Base-by-base conservation (phyloP, 1,284 basidiomycete genomes). In the Bondarzewia mesenterica region DNA sequence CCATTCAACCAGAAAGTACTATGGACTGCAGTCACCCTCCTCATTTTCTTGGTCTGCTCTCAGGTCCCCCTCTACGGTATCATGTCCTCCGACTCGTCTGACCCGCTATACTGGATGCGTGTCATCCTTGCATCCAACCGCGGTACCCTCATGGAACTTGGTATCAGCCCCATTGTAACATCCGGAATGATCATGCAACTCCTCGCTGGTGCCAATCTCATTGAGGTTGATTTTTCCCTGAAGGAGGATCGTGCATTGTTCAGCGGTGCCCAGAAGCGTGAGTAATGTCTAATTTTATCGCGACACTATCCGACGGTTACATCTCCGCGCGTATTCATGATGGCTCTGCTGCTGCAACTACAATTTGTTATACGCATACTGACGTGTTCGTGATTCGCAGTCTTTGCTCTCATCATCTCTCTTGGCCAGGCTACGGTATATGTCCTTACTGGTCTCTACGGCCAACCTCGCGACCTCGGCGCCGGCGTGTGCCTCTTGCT, bases 171-270 rank as follows among this genome's bases (percentile, higher is more conserved):
- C 50, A 96, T 98, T 65, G 85, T 99, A 62, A 99, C 95, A 12
- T 89, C 85, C 39, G 95, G 95, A 60, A 99, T 98, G 95, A 98
- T 98, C 71, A 98, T 99, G 91, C 95, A 99, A 71, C 84, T 99
- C 44, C 79, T 99, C 54, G 94, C 95, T 16, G 95, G 95, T 52
- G 95, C 96, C 46, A 97, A 94, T 70, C 75, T 99, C 60, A 89
- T 99, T 63, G 95, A 99, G 55, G 91, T 99, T 59, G 95, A 99
- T 73, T 98, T 97, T 65, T 85, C 83, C 55, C 72, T 99, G 63
- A 96, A 98, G 78, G 95, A 99, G 68, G 95, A 99, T 67, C 78
- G 95, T 47, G 93, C 93, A 18, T 74, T 99, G 49, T 98, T 98
- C 63, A 89, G 93, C 57, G 93, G 89, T 57, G 95, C 94, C 29